Percentiles rank a stretch among this genome's conserved stretches.
Evolutionary conservation across 2,329 filamentous ascomycete genomes (phyloP).

Genomic region (Blastomyces parvus): DNA sequence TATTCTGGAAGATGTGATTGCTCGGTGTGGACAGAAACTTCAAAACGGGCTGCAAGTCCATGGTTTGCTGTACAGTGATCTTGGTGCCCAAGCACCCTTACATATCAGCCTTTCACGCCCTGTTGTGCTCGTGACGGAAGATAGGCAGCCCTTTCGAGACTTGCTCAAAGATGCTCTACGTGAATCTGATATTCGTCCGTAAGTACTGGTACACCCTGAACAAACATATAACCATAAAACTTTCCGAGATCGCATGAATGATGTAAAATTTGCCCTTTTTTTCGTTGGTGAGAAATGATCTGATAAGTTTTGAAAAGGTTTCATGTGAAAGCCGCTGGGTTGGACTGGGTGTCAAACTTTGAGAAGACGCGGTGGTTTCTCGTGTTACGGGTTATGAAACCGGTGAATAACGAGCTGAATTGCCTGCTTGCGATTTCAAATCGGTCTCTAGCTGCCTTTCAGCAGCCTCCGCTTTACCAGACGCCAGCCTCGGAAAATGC

Average conservation of each 20-base stretch:
- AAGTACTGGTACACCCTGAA: slow-evolving; percentile 20
- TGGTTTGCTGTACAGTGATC: slow-evolving; percentile 64
- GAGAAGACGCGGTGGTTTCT: slow-evolving; percentile 71
- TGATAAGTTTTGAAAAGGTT: slow-evolving; percentile 39
- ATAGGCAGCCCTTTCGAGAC: slow-evolving; percentile 59
- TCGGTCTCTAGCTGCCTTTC: slow-evolving; percentile 46
- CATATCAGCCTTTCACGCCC: slow-evolving; percentile 87
- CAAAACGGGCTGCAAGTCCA: slow-evolving; percentile 42
- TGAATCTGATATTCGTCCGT: slow-evolving; percentile 37
- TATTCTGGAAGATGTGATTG: slow-evolving; percentile 25
- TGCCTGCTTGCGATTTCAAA: slow-evolving; percentile 60
- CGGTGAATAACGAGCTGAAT: slow-evolving; percentile 47
- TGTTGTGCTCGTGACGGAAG: slow-evolving; percentile 61
- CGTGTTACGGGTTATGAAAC: slow-evolving; percentile 54
- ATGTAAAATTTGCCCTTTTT: background rate
- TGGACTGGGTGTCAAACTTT: slow-evolving; percentile 59
- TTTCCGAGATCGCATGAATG: background rate
- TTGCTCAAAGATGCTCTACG: slow-evolving; percentile 41
- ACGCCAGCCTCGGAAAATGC: slow-evolving; percentile 17
- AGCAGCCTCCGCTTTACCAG: slow-evolving; percentile 62
- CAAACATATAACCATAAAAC: background rate
- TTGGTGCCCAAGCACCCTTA: slow-evolving; percentile 67
- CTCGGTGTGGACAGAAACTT: slow-evolving; percentile 31
- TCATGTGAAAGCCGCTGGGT: slow-evolving; percentile 33
- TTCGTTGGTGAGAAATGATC: background rate